Conservation (phyloP, 129 eudicot species). For the Artemisia annua region DNA sequence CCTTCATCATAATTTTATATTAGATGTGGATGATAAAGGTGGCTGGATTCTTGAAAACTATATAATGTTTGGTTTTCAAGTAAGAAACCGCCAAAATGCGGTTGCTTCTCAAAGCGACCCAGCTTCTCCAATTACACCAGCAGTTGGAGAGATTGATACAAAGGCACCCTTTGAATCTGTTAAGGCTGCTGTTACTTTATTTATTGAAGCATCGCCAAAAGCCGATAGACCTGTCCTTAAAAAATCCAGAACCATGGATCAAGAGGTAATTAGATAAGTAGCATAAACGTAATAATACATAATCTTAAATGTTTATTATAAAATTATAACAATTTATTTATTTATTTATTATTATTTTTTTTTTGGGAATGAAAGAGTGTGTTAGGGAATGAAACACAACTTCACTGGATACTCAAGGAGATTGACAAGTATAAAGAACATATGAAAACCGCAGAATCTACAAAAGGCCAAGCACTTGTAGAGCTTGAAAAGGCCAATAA, state of each 20-base stretch:
- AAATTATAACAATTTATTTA: background rate
- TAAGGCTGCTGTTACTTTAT: constrained; percentile 76
- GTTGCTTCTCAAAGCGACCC: constrained; percentile 29
- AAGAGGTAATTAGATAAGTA: constrained; percentile 39
- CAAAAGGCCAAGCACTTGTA: constrained; percentile 56
- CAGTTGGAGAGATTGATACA: constrained; percentile 76
- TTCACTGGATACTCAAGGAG: constrained; percentile 62
- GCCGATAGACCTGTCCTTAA: constrained; percentile 34
- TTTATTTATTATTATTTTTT: no score
- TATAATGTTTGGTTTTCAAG: constrained; percentile 38
- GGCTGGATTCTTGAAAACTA: constrained; percentile 23
- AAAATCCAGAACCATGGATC: constrained; percentile 44
- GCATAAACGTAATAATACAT: no score
- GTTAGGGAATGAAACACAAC: constrained; percentile 70
- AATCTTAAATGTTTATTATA: no score
- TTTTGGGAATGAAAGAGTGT: constrained; percentile 44
- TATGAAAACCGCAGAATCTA: constrained; percentile 48
- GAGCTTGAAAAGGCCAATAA: constrained; percentile 67
- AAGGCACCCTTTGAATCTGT: constrained; percentile 84
- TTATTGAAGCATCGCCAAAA: constrained; percentile 67
- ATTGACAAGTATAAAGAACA: constrained; percentile 57
- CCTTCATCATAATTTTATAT: no score
- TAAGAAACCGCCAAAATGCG: constrained; percentile 47
- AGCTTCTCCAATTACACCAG: constrained; percentile 43
- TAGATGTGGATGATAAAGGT: constrained; percentile 18